phyloP scores from a whole-genome alignment of 1,284 basidiomycete genomes.

The Ceratobasidium theobromae region DNA sequence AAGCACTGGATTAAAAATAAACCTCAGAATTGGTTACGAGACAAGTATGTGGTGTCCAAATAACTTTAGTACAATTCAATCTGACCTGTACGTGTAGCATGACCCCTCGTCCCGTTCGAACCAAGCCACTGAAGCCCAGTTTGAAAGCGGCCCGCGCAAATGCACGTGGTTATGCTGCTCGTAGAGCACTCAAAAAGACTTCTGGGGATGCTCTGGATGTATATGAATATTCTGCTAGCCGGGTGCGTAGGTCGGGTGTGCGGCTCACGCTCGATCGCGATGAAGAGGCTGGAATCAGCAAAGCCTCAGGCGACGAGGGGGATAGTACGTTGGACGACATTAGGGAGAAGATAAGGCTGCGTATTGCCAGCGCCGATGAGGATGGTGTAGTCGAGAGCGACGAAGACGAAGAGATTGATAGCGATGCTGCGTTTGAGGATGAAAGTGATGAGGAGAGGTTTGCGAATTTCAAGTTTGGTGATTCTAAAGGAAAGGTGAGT shows the following conservation, averaged over 20 bases:
- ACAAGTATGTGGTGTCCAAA: not conserved
- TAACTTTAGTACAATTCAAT: not conserved
- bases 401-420: conserved; percentile 79
- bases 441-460: conserved; percentile 81
- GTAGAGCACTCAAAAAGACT: conserved; percentile 44
- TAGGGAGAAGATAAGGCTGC: conserved; percentile 58
- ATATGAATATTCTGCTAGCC: conserved; percentile 37
- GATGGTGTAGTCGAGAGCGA: conserved; percentile 47
- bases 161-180: conserved; percentile 56
- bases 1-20: no score
- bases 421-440: conserved; percentile 72
- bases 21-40: no score
- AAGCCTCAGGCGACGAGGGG: conserved; percentile 45
- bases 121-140: not conserved
- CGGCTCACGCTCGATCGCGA: conserved; percentile 61
- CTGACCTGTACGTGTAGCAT: not conserved
- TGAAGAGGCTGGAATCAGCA: conserved; percentile 45
- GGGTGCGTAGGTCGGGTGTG: conserved; percentile 47
- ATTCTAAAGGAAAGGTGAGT: no score
- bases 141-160: conserved; percentile 41
- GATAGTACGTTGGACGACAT: conserved; percentile 45
- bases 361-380: conserved; percentile 57
- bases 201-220: conserved; percentile 34
- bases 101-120: conserved; percentile 1
- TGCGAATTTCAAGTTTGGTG: conserved; percentile 50